A percentile compares a stretch with the other conserved stretches of the same genome.
phyloP scores from a whole-genome alignment of 805 yeast species.

The Torulaspora quercuum region DNA sequence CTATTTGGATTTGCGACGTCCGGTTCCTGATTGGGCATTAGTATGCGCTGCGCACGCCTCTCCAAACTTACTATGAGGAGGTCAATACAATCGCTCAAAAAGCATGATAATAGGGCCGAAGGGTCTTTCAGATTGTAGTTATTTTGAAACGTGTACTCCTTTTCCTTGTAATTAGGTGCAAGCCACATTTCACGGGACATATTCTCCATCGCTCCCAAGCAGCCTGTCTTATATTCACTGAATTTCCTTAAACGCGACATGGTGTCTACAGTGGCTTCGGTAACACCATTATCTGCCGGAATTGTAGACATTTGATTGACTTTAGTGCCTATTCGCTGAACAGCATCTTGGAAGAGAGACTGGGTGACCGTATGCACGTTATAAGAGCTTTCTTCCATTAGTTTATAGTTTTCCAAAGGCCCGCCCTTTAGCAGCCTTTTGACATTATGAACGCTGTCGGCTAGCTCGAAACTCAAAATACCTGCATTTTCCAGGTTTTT shows the following conservation, averaged over 20 bases:
- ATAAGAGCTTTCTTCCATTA: slow-evolving; percentile 29
- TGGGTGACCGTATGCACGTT: slow-evolving; percentile 32
- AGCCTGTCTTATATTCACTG: slow-evolving; percentile 56
- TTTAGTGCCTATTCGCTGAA: slow-evolving; percentile 52
- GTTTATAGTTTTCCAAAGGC: slow-evolving; percentile 22
- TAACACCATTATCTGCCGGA: slow-evolving; percentile 66
- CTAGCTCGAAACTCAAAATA: slow-evolving; percentile 54
- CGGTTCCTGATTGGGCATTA: slow-evolving; percentile 30
- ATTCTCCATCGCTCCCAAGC: slow-evolving; percentile 45
- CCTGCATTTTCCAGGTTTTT: slow-evolving; percentile 47
- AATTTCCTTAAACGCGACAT: slow-evolving; percentile 64
- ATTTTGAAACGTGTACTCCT: slow-evolving; percentile 26
- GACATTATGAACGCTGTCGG: slow-evolving; percentile 45
- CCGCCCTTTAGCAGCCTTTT: slow-evolving; percentile 34
- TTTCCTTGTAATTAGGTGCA: slow-evolving; percentile 44
- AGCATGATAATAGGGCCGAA: slow-evolving; percentile 56
- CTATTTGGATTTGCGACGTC: slow-evolving; percentile 24
- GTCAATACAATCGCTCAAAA: slow-evolving; percentile 74
- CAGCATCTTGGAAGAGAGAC: slow-evolving; percentile 52
- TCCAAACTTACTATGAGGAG: slow-evolving; percentile 64
- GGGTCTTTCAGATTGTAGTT: slow-evolving; percentile 30
- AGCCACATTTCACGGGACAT: slow-evolving; percentile 67
- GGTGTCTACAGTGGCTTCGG: slow-evolving; percentile 68
- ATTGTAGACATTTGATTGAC: slow-evolving; percentile 45
- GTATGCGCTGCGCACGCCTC: slow-evolving; percentile 46